Evolutionary conservation across 2,329 filamentous ascomycete genomes (phyloP), one percentile per base, ranked within the genome.

Genomic region (Pseudogymnoascus sp.): DNA sequence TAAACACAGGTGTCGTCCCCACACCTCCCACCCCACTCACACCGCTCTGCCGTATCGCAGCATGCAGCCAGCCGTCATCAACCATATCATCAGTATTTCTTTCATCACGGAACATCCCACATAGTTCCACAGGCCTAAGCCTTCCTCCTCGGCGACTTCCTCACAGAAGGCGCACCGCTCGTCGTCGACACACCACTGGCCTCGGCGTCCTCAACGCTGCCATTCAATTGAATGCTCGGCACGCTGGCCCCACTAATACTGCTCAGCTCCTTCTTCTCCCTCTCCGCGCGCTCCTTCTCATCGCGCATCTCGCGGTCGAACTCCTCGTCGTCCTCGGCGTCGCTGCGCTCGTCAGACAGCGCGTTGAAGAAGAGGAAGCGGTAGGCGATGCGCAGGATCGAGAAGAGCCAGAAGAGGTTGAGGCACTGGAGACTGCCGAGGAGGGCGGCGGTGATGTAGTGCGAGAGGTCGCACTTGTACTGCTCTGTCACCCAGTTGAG

Each of bases 371-470:
- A 78, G 16, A 89, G 77, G 68, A 90, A 89, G 64, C 89, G 81
- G 69, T 86, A 90, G 55, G 87, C 87, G 66, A 92, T 91, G 66
- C 89, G 81, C 64, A 89, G 72, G 69, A 93, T 91, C 74, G 88
- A 85, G 75, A 86, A 90, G 63, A 92, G 82, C 90, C 90, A 93
- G 76, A 92, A 91, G 8, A 92, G 74, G 73, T 93, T 93, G 61
- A 93, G 80, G 1, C 85, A 83, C 74, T 93, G 90, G 35, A 93
- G 79, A 3, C 80, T 78, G 3, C 84, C 79, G 6, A 93, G 81
- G 26, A 93, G 80, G 2, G 71, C 68, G 7, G 85, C 79, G 10
- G 88, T 87, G 69, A 92, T 91, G 72, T 78, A 78, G 72, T 91
- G 87, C 29, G 83, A 80, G 64, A 92, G 75, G 70, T 77, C 78